phyloP scores from a whole-genome alignment of 73 alveolate species.

The Paramecium octaurelia region DNA sequence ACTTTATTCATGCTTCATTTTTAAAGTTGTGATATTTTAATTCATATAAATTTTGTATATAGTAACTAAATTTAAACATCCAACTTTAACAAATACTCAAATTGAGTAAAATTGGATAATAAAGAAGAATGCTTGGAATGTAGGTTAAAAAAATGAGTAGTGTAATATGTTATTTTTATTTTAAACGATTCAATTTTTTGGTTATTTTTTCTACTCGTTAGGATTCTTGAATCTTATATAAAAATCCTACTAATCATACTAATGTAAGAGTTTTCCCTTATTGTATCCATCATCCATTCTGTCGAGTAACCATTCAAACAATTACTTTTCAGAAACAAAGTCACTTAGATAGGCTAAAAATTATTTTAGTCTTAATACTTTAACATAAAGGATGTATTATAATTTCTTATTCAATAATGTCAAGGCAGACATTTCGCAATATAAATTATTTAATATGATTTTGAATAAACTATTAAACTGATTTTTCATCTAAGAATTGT shows the following conservation, averaged over 20 bases:
- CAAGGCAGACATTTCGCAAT: background rate
- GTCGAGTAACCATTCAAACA: background rate
- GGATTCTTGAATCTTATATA: constrained; percentile 35
- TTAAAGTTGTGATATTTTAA: background rate
- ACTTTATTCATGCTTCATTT: constrained; percentile 33
- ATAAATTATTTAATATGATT: background rate
- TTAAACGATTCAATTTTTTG: background rate
- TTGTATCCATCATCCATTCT: background rate
- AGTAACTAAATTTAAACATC: background rate
- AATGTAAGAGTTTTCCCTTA: background rate
- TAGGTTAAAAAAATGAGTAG: no score
- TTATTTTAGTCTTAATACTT: background rate
- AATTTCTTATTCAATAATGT: background rate
- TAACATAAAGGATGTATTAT: constrained; percentile 20
- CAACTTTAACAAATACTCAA: no score
- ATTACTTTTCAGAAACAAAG: background rate
- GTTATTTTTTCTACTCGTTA: background rate
- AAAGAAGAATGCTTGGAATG: no score
- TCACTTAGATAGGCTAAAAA: background rate
- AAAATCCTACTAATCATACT: constrained; percentile 12
- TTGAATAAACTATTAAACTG: background rate
- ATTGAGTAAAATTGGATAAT: no score
- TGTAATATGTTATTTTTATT: background rate
- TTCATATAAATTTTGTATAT: background rate
- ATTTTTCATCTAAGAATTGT: background rate